phyloP scores from a whole-genome alignment of 2,329 filamentous ascomycete genomes.

The Acephala macrosclerotiorum region DNA sequence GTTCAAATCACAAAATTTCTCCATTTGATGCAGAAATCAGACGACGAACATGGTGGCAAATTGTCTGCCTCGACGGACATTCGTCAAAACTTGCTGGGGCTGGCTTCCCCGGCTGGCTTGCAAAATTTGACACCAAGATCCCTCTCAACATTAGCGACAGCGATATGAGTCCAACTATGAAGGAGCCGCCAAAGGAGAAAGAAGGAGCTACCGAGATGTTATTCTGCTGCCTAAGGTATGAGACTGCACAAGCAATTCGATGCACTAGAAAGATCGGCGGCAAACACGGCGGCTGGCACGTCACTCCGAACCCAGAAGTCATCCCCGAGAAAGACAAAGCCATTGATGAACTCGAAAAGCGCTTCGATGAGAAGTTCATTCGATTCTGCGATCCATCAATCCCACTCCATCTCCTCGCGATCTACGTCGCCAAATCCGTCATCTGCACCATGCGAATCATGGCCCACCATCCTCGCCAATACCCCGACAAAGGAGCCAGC shows the following conservation, averaged over 20 bases:
- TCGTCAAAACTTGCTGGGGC: slow-evolving; percentile 63
- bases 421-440: slow-evolving; percentile 39
- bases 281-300: not conserved
- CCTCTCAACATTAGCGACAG: slow-evolving; percentile 64
- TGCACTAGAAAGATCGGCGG: slow-evolving; percentile 18
- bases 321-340: slow-evolving; percentile 38
- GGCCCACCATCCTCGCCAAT: slow-evolving; percentile 44
- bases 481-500: slow-evolving; percentile 40
- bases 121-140: slow-evolving; percentile 55
- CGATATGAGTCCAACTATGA: slow-evolving; percentile 54
- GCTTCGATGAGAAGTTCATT: slow-evolving; percentile 50
- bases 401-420: slow-evolving; percentile 46
- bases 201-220: slow-evolving; percentile 57
- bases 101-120: slow-evolving; percentile 47
- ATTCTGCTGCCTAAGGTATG: slow-evolving; percentile 47
- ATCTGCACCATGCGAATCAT: slow-evolving; percentile 44
- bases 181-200: slow-evolving; percentile 50
- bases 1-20: slow-evolving; percentile 43
- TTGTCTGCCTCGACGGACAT: slow-evolving; percentile 66
- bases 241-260: slow-evolving; percentile 42
- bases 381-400: slow-evolving; percentile 51
- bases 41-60: slow-evolving; percentile 67
- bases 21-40: slow-evolving; percentile 67
- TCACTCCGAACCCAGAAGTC: slow-evolving; percentile 15
- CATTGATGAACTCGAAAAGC: slow-evolving; percentile 41